These are phyloP conservation scores for Nicotiana tabacum DNA, from an alignment of 257 asterid species.

Conservation along the genomic window DNA sequence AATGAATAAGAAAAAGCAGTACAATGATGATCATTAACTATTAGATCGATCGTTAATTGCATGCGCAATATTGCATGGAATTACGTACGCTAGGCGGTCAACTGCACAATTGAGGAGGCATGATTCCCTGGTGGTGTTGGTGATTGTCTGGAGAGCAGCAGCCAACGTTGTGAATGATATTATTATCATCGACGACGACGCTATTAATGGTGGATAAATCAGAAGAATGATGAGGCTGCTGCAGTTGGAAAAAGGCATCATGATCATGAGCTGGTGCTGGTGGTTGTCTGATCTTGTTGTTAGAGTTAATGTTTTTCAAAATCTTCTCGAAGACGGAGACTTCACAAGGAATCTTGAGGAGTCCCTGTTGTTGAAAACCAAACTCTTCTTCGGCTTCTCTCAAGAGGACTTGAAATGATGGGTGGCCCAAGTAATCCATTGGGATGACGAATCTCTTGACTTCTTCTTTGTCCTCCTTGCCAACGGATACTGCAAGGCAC, in stretches of 20 bases:
- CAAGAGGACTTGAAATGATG: conserved; percentile 47
- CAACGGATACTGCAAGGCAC: conserved; percentile 64
- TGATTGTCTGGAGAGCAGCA: conserved; percentile 14
- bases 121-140: background rate
- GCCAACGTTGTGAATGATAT: background rate
- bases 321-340: conserved; percentile 50
- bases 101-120: conserved; percentile 7
- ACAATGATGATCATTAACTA: background rate
- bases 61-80: background rate
- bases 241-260: too few species aligned
- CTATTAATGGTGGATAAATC: too few species aligned
- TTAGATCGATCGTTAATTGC: background rate
- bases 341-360: conserved; percentile 66
- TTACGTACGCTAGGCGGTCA: background rate
- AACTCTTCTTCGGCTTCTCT: conserved; percentile 85
- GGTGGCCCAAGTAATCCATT: conserved; percentile 57
- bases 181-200: background rate
- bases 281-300: background rate
- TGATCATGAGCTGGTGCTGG: background rate
- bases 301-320: conserved; percentile 38
- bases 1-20: background rate
- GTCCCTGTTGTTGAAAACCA: conserved; percentile 80
- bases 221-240: too few species aligned
- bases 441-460: conserved; percentile 64
- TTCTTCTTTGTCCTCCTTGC: conserved; percentile 59